Conservation (phyloP, 2,329 filamentous ascomycete genomes). For the Venturia asperata region DNA sequence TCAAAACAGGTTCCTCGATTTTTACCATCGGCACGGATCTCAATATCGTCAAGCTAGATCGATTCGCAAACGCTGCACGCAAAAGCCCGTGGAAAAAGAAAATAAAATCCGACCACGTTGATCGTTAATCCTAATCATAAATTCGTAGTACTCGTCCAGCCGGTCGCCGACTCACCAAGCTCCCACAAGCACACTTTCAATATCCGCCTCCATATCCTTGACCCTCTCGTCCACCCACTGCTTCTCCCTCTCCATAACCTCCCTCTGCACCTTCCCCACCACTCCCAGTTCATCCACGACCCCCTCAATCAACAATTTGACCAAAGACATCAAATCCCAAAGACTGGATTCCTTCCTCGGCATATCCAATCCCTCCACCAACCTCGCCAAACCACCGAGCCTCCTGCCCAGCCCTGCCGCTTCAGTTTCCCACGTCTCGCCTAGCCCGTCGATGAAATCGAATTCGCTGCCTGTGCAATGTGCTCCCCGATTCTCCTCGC, state of each 20-base stretch:
- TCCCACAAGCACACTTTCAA: slow-evolving; percentile 7
- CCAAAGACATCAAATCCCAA: slow-evolving; percentile 31
- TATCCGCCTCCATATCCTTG: background rate
- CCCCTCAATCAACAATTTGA: slow-evolving; percentile 27
- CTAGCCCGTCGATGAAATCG: slow-evolving; percentile 17
- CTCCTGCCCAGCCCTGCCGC: slow-evolving; percentile 31
- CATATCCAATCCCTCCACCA: slow-evolving; percentile 29
- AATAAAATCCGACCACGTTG: too few relatives aligned
- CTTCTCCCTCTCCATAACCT: slow-evolving; percentile 30
- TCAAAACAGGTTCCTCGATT: too few relatives aligned
- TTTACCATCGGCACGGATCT: too few relatives aligned
- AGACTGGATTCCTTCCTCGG: slow-evolving; percentile 24
- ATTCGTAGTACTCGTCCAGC: too few relatives aligned
- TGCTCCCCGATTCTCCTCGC: slow-evolving; percentile 1
- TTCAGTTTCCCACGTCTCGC: slow-evolving; percentile 29
- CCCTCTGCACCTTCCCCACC: slow-evolving; percentile 30
- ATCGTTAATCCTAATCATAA: too few relatives aligned
- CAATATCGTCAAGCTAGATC: too few relatives aligned
- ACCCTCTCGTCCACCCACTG: slow-evolving; percentile 29
- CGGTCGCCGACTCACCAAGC: background rate
- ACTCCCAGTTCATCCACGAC: slow-evolving; percentile 31
- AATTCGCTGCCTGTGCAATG: background rate
- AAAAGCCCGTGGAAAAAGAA: too few relatives aligned
- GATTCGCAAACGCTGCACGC: too few relatives aligned
- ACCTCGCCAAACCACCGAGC: slow-evolving; percentile 28